These are phyloP conservation scores for Musa schizocarpa DNA, from an alignment of 176 grass and related monocot species.

Conservation along the genomic window DNA sequence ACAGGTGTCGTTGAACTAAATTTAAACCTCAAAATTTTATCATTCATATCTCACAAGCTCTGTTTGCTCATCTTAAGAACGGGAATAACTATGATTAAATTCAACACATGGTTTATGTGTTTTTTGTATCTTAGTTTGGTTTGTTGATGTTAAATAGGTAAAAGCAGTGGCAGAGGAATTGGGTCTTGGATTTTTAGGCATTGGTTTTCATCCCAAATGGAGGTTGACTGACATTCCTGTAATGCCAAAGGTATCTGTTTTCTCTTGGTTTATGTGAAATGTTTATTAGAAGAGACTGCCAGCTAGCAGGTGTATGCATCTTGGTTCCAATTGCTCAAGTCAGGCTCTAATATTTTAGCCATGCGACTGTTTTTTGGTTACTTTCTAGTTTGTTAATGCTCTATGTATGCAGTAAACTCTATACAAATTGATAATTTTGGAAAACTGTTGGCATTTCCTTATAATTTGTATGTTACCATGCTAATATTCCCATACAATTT, in stretches of 20 bases:
- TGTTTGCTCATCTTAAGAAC: not conserved
- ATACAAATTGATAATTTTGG: no score
- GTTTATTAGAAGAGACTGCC: not conserved
- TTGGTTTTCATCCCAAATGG: slow-evolving; percentile 98
- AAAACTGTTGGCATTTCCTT: no score
- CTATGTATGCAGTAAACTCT: no score
- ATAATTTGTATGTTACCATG: no score
- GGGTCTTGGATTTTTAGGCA: slow-evolving; percentile 88
- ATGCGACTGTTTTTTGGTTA: no score
- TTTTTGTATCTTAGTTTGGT: slow-evolving; percentile 7
- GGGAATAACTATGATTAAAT: not conserved
- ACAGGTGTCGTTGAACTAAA: not conserved
- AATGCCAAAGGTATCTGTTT: slow-evolving; percentile 72
- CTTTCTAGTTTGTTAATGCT: no score
- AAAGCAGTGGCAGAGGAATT: slow-evolving; percentile 95
- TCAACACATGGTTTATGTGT: not conserved
- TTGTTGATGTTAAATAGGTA: slow-evolving; percentile 44
- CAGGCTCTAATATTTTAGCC: no score
- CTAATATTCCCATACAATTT: no score
- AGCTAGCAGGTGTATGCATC: no score
- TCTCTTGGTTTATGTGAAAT: not conserved
- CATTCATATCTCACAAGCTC: not conserved
- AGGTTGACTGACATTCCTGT: slow-evolving; percentile 63
- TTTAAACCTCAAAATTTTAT: not conserved
- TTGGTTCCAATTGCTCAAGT: no score